Percentiles rank a stretch among this genome's conserved stretches.
phyloP scores from a whole-genome alignment of 257 asterid genomes.

The Penstemon davidsonii region DNA sequence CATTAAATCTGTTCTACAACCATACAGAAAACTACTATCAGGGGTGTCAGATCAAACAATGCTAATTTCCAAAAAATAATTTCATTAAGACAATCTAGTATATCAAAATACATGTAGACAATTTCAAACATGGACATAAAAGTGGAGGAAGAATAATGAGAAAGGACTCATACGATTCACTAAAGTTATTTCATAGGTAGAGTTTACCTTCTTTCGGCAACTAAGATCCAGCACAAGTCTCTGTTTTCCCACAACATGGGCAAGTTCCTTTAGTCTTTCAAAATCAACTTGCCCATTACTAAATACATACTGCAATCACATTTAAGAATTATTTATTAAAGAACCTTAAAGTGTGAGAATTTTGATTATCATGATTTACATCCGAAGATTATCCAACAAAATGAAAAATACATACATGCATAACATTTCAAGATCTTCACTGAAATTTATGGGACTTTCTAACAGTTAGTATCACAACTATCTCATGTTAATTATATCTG shows the following conservation, averaged over 20 bases:
- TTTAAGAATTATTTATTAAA: conserved; percentile 22
- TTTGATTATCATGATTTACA: conserved; percentile 19
- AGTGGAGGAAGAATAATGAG: background rate
- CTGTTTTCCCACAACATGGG: conserved; percentile 65
- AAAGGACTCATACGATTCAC: background rate
- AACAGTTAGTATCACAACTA: background rate
- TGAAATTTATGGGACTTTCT: conserved; percentile 8
- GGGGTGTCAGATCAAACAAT: background rate
- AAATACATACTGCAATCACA: conserved; percentile 72
- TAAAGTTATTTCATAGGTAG: conserved; percentile 19
- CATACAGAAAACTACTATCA: conserved; percentile 1
- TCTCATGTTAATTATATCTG: background rate
- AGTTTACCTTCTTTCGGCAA: conserved; percentile 85
- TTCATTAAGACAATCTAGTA: background rate
- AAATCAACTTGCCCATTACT: conserved; percentile 80
- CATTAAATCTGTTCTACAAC: conserved; percentile 11
- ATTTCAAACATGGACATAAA: background rate
- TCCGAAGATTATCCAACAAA: conserved; percentile 22
- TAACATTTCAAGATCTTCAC: background rate
- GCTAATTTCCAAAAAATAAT: conserved; percentile 11
- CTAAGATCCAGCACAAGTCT: conserved; percentile 94
- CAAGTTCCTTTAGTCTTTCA: conserved; percentile 78
- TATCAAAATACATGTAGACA: background rate
- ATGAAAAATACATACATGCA: conserved; percentile 10
- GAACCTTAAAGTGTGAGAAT: conserved; percentile 23